Base-by-base conservation (phyloP, 352 stramenopile species). In the Globisporangium parvum region DNA sequence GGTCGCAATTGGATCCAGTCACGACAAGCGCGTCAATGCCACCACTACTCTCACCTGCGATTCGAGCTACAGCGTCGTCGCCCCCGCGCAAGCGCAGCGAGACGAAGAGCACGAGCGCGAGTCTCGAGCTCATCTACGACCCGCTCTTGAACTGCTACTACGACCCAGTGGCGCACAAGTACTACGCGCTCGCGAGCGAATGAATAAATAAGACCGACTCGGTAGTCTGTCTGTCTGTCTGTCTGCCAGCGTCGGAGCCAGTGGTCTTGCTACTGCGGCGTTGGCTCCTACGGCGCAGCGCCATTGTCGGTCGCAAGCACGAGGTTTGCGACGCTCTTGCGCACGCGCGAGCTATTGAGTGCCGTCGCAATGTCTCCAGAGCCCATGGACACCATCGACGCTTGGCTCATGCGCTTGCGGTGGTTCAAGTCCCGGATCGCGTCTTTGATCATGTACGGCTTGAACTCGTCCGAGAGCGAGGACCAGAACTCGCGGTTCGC, bases 401-500 rank as follows among this genome's bases (percentile, higher is more conserved):
- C 44, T 28, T 77, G 66, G 37, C 66, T 74, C 41, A 66, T 49
- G 40, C 78, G 69, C 31, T 78, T 77, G 21, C 60, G 59, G 24
- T 67, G 46, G 9, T 62, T 60, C 18, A 91, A 57, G 24, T 91
- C 85, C 10, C 71, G 69, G 14, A 93, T 66, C 3, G 83, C 65
- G 50, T 91, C 80, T 57, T 88, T 88, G 65, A 95, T 92, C 75
- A 87, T 87, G 55, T 85, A 69, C 46, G 82, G 83, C 52, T 95
- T 93, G 60, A 93, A 93, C 6, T 93, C 84, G 21, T 95, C 85
- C 18, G 80, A 72, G 2, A 89, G 70, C 10, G 67, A 73, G 8
- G 76, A 73, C 85, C 85, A 95, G 60, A 92, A 95, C 51, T 95
- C 85, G 41, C 85, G 82, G 55, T 95, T 95, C 12, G 65, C 52